Evolutionary conservation across 225 moss, liverwort and hornwort species (phyloP).

Genomic region (Bryoerythrophyllum caledonicum): DNA sequence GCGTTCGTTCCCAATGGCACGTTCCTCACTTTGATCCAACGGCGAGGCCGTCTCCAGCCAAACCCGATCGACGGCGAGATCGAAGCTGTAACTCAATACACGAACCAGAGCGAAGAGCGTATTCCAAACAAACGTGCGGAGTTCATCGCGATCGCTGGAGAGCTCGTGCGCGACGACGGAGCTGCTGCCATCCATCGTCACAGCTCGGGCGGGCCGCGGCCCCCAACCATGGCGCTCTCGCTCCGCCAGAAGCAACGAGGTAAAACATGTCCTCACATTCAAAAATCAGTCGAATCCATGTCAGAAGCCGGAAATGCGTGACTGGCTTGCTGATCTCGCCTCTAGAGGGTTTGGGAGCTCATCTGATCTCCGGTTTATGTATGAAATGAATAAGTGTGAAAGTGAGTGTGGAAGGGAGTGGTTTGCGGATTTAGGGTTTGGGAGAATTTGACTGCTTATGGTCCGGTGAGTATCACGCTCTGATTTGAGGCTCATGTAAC

Average conservation of each 20-base stretch:
- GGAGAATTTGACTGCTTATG: neutral
- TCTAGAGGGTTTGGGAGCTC: neutral
- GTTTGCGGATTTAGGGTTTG: neutral
- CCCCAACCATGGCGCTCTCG: slow-evolving; percentile 90
- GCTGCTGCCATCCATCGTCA: slow-evolving; percentile 17
- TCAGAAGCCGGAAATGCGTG: neutral
- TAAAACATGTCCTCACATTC: neutral
- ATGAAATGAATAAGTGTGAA: neutral
- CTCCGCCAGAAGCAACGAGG: slow-evolving; percentile 74
- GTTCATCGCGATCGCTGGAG: neutral
- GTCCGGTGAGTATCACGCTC: neutral
- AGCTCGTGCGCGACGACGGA: neutral
- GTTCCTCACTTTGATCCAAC: neutral
- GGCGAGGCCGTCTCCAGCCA: neutral
- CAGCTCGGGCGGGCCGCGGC: slow-evolving; percentile 33
- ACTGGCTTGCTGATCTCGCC: neutral
- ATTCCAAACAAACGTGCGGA: neutral
- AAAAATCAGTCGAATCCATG: neutral
- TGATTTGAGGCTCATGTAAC: neutral
- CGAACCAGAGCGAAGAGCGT: neutral
- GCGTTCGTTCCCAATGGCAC: neutral
- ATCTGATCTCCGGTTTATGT: slow-evolving; percentile 28
- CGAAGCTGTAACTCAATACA: neutral
- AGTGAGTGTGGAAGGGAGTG: neutral
- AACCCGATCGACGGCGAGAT: neutral